phyloP scores from a whole-genome alignment of 768 basidiomycete genomes.

The Calocera viscosa region DNA sequence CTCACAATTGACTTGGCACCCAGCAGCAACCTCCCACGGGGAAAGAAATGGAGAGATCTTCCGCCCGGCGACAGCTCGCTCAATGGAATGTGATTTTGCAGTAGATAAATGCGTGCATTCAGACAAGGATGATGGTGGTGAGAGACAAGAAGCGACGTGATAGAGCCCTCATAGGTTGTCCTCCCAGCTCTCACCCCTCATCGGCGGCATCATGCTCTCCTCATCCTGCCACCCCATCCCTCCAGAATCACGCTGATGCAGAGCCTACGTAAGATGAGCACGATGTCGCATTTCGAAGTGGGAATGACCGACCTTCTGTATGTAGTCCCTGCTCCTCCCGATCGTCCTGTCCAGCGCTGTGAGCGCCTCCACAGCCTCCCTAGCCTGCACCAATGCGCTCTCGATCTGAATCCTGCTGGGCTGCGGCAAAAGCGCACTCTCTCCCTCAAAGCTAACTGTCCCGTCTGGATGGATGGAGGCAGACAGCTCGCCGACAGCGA shows the following conservation, averaged over 20 bases:
- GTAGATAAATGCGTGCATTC: not conserved
- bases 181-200: not conserved
- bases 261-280: not conserved
- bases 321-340: slow-evolving; percentile 55
- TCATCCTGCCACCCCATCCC: slow-evolving; percentile 1
- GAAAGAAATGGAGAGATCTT: slow-evolving; percentile 5
- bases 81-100: too few species aligned
- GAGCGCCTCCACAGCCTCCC: slow-evolving; percentile 42
- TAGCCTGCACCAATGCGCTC: slow-evolving; percentile 39
- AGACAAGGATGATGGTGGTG: too few species aligned
- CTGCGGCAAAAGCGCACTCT: slow-evolving; percentile 35
- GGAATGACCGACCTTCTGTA: slow-evolving; percentile 46
- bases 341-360: slow-evolving; percentile 42
- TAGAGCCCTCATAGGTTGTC: not conserved
- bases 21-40: slow-evolving; percentile 7
- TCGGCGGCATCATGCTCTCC: slow-evolving; percentile 3
- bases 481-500: slow-evolving; percentile 55
- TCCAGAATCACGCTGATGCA: slow-evolving; percentile 2
- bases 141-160: not conserved
- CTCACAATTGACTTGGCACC: too few species aligned
- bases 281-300: not conserved
- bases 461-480: slow-evolving; percentile 55
- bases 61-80: not conserved
- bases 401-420: slow-evolving; percentile 55
- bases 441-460: slow-evolving; percentile 59